Percentiles rank a stretch among this genome's conserved stretches.
These are phyloP conservation scores for Hyaloscypha bicolor DNA, from an alignment of 495 filamentous ascomycete species.

Conservation along the genomic window DNA sequence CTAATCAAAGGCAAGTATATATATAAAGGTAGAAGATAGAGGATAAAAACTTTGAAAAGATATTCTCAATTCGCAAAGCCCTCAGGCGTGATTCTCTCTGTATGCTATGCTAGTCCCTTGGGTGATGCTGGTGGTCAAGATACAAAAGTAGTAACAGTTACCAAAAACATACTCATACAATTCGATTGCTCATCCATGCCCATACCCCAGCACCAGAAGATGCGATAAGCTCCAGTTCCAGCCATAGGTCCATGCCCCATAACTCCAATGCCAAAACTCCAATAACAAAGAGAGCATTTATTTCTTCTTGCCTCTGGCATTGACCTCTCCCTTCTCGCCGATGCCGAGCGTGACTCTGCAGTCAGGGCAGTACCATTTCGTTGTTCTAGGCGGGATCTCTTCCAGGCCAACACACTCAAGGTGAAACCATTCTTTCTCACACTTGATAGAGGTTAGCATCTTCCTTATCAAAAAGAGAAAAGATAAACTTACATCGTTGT, in stretches of 20 bases:
- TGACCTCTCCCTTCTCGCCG: constrained; percentile 58
- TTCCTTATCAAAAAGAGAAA: not conserved
- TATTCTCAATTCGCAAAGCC: no score
- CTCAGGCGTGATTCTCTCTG: no score
- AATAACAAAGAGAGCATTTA: constrained; percentile 6
- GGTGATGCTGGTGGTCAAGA: no score
- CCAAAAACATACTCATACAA: not conserved
- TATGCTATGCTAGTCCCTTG: no score
- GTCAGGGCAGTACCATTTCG: constrained; percentile 95
- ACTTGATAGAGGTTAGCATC: constrained; percentile 42
- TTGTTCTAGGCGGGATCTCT: constrained; percentile 72
- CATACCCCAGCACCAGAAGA: not conserved
- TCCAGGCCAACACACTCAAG: constrained; percentile 81
- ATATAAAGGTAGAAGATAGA: no score
- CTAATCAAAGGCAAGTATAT: no score
- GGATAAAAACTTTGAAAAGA: no score
- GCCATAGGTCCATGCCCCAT: constrained; percentile 3
- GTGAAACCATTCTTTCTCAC: constrained; percentile 90
- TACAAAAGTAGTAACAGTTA: no score
- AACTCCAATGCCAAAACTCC: not conserved
- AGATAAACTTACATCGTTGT: constrained; percentile 70
- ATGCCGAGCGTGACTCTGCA: constrained; percentile 71
- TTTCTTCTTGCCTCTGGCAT: constrained; percentile 51
- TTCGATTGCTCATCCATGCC: not conserved
- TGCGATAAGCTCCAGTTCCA: constrained; percentile 32